Conservation (phyloP, 192 early-diverging fungal species). For the Oehlia diaphana region DNA sequence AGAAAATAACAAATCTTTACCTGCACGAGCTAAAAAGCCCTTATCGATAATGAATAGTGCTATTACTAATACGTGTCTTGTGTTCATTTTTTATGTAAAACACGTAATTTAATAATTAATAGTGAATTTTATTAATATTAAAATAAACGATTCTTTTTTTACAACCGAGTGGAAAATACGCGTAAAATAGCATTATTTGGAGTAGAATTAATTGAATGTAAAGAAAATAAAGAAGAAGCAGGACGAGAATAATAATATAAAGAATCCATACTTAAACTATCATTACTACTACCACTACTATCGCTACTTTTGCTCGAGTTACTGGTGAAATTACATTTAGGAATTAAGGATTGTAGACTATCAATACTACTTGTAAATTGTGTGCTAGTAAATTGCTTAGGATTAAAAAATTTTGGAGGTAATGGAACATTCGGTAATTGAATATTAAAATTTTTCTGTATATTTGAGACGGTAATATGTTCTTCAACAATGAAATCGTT, state of each 20-base stretch:
- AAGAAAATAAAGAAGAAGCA: background rate
- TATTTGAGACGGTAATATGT: conserved; percentile 18
- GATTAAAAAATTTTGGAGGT: conserved; percentile 19
- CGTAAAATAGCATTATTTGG: background rate
- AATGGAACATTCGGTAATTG: background rate
- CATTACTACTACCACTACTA: background rate
- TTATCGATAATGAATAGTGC: too few species aligned
- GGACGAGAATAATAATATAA: background rate
- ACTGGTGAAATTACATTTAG: background rate
- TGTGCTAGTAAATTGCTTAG: background rate
- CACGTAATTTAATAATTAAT: too few species aligned
- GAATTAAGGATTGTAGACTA: background rate
- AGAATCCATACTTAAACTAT: background rate
- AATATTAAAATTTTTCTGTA: conserved; percentile 11
- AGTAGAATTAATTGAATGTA: background rate
- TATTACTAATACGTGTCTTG: too few species aligned
- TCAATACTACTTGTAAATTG: background rate
- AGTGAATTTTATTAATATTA: too few species aligned
- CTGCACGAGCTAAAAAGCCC: too few species aligned
- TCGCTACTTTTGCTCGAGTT: background rate
- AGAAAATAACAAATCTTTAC: too few species aligned
- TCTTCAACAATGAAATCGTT: conserved; percentile 17
- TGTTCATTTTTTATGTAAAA: too few species aligned
- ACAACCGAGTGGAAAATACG: too few species aligned
- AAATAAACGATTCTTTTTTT: too few species aligned